phyloP scores from a whole-genome alignment of 306 rosid genomes.

The Astragalus membranaceus region DNA sequence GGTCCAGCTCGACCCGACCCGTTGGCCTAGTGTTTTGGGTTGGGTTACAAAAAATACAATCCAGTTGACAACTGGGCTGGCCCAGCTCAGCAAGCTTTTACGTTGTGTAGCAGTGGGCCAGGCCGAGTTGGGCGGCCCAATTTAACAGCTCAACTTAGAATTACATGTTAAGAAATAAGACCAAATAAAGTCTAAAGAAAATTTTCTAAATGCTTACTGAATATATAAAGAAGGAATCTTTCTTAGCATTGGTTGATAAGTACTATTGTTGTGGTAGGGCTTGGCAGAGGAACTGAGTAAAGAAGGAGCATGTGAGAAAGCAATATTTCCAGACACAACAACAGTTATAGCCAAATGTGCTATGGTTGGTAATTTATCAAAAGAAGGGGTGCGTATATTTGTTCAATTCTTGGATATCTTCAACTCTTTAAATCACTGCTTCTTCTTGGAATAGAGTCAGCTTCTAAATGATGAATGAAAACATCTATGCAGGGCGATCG shows the following conservation, averaged over 20 bases:
- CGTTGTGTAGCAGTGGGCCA: too few species aligned
- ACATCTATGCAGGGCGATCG: conserved; percentile 71
- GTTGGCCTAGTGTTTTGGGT: too few species aligned
- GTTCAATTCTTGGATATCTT: background rate
- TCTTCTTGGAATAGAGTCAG: background rate
- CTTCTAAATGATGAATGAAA: conserved; percentile 4
- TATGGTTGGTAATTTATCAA: conserved; percentile 60
- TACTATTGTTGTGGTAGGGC: conserved; percentile 40
- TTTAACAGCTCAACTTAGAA: too few species aligned
- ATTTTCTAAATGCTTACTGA: too few species aligned
- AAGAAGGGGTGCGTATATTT: conserved; percentile 68
- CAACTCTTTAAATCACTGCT: background rate
- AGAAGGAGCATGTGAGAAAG: conserved; percentile 87
- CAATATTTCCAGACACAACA: conserved; percentile 76
- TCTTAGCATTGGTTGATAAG: background rate
- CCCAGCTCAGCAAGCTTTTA: too few species aligned
- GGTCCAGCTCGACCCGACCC: too few species aligned
- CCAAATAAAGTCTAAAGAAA: background rate
- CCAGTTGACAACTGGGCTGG: too few species aligned
- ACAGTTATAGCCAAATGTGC: conserved; percentile 51
- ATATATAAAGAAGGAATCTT: background rate
- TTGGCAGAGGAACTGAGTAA: conserved; percentile 67
- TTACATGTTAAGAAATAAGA: background rate
- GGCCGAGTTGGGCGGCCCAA: too few species aligned
- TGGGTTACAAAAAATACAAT: too few species aligned